Evolutionary conservation across 2,329 filamentous ascomycete species (phyloP), one percentile per base, ranked within the genome.

Genomic region (Arthrobotrys conoides): DNA sequence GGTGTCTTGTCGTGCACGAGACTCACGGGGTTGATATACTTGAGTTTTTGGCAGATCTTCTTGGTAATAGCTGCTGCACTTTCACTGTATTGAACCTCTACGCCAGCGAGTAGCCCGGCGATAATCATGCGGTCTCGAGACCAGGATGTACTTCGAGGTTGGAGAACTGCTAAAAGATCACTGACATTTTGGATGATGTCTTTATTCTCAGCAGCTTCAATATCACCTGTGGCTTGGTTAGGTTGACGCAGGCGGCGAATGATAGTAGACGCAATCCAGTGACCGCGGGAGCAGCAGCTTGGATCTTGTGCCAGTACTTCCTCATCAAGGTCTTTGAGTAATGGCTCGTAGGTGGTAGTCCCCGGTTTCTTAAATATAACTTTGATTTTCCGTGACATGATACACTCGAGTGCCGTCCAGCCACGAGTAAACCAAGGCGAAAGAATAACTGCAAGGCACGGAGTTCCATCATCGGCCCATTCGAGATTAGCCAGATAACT

Each of bases 391-490:
- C 30, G 59, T 1, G 82, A 82, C 55, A 48, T 67, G 1, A 57
- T 44, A 12, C 81, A 65, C 51, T 83, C 82, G 10, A 82, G 51
- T 12, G 82, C 81, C 14, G 82, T 82, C 82, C 82, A 82, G 8
- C 82, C 81, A 16, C 82, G 76, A 33, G 71, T 82, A 36, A 82
- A 82, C 82, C 82, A 83, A 12, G 80, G 65, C 0, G 82, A 82
- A 41, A 83, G 73, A 0, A 82, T 27, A 3, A 82, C 66, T 9
- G 80, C 80, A 57, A 83, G 78, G 46, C 81, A 82, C 12, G 81
- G 80, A 8, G 65, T 76, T 2, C 80, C 73, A 30, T 80, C 67
- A 48, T 80, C 80, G 18, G 57, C 44, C 82, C 82, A 82, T 55
- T 80, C 66, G 10, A 80, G 71, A 8, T 66, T 66, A 14, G 80